These are phyloP conservation scores for Kwoniella dejecticola DNA, from an alignment of 768 basidiomycete genomes.

Conservation along the genomic window DNA sequence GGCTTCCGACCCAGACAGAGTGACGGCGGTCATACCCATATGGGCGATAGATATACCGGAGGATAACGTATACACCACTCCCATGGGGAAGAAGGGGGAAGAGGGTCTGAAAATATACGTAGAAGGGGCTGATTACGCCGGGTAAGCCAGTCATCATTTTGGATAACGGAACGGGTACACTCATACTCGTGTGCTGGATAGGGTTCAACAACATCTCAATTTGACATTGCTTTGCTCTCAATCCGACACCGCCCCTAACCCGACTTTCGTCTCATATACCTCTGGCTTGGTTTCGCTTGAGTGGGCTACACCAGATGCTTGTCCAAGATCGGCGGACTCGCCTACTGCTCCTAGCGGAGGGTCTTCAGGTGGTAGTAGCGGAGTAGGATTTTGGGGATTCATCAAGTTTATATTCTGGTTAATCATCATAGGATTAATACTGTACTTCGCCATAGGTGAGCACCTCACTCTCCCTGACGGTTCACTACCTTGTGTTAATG, in stretches of 20 bases:
- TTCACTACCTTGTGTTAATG: not conserved
- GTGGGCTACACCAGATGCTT: conserved; percentile 53
- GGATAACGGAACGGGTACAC: too few relatives aligned
- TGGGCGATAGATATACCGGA: conserved; percentile 40
- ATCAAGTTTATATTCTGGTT: conserved; percentile 53
- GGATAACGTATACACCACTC: conserved; percentile 29
- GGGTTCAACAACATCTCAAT: conserved; percentile 45
- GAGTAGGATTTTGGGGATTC: conserved; percentile 49
- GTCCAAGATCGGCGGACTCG: conserved; percentile 30
- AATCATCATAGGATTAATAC: conserved; percentile 34
- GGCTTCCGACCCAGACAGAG: conserved; percentile 40
- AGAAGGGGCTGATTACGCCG: conserved; percentile 51
- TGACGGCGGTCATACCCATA: conserved; percentile 54
- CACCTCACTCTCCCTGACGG: conserved; percentile 6
- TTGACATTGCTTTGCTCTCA: conserved; percentile 48
- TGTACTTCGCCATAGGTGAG: conserved; percentile 52
- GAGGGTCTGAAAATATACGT: conserved; percentile 49
- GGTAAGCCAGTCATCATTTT: too few relatives aligned
- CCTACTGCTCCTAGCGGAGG: not conserved
- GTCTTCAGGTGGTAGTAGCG: not conserved
- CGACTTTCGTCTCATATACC: conserved; percentile 45
- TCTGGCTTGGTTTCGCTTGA: conserved; percentile 40
- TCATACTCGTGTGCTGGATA: too few relatives aligned
- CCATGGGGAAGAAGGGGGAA: conserved; percentile 37
- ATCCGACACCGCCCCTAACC: conserved; percentile 30